phyloP scores from a whole-genome alignment of 495 filamentous ascomycete genomes.

The Recurvomyces mirabilis region DNA sequence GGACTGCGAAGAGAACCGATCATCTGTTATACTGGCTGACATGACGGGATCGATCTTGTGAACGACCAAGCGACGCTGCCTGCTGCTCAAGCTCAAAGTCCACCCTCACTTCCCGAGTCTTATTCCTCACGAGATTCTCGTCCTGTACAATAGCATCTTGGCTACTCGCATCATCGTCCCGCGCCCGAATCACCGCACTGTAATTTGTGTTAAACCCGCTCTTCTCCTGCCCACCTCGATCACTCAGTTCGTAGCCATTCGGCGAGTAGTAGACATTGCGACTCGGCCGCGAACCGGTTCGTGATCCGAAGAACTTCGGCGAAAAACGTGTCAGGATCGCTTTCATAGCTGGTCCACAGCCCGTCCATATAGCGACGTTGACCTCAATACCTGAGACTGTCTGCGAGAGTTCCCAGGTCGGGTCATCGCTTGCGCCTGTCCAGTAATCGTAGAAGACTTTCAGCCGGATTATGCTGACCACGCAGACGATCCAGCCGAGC shows the following conservation, averaged over 20 bases:
- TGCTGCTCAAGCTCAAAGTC: too few species aligned
- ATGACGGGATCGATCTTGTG: too few species aligned
- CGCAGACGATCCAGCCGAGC: constrained; percentile 20
- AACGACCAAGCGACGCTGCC: too few species aligned
- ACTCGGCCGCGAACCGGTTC: background rate
- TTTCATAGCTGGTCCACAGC: constrained; percentile 23
- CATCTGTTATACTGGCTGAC: too few species aligned
- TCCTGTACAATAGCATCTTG: too few species aligned
- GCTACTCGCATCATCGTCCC: too few species aligned
- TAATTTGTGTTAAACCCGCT: background rate
- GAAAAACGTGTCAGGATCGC: constrained; percentile 14
- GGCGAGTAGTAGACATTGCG: constrained; percentile 5
- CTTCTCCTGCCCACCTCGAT: background rate
- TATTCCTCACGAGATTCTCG: too few species aligned
- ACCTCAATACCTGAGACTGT: constrained; percentile 23
- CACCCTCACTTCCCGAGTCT: too few species aligned
- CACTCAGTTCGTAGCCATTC: background rate
- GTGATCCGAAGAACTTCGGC: constrained; percentile 10
- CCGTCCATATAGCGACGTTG: constrained; percentile 21
- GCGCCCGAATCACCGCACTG: background rate
- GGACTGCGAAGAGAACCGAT: too few species aligned
- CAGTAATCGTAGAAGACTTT: constrained; percentile 26
- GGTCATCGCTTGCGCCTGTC: constrained; percentile 12
- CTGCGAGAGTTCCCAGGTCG: constrained; percentile 15
- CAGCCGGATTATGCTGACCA: constrained; percentile 18